Conservation (phyloP, 106 monocot genomes). For the Ottelia alismoides region DNA sequence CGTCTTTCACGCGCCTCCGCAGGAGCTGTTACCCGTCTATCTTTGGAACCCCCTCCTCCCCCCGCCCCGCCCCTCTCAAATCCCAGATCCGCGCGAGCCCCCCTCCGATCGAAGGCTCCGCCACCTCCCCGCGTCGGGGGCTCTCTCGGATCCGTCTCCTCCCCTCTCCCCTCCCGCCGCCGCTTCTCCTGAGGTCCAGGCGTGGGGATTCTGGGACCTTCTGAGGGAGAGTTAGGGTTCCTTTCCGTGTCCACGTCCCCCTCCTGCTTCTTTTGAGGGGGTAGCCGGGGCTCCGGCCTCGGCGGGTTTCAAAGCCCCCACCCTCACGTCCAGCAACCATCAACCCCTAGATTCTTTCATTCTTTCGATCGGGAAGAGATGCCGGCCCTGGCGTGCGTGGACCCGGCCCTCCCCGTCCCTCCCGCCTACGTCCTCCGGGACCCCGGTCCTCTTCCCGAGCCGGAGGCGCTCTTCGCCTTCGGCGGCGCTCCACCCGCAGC, state of each 20-base stretch:
- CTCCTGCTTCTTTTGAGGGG: slow-evolving; percentile 84
- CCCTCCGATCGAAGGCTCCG: no score
- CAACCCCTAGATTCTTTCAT: slow-evolving; percentile 14
- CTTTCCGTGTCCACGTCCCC: slow-evolving; percentile 4
- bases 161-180: neutral
- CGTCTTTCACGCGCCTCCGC: no score
- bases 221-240: slow-evolving; percentile 19
- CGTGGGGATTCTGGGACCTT: slow-evolving; percentile 45
- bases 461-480: slow-evolving; percentile 55
- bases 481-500: slow-evolving; percentile 36
- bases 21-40: no score
- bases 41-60: no score
- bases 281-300: slow-evolving; percentile 99
- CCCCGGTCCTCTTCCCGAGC: slow-evolving; percentile 48
- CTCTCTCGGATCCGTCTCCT: neutral
- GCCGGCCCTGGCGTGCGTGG: slow-evolving; percentile 77
- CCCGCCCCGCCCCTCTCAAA: no score
- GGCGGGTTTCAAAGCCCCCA: slow-evolving; percentile 99
- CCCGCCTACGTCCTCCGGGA: slow-evolving; percentile 43
- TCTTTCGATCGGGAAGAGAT: slow-evolving; percentile 53
- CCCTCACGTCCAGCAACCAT: slow-evolving; percentile 9
- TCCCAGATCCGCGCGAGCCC: neutral
- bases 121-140: neutral
- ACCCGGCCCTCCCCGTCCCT: slow-evolving; percentile 31
- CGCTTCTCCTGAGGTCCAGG: slow-evolving; percentile 53